Conservation (phyloP, 1,139 yeast species). For the Yamadazyma songkhlaensis region DNA sequence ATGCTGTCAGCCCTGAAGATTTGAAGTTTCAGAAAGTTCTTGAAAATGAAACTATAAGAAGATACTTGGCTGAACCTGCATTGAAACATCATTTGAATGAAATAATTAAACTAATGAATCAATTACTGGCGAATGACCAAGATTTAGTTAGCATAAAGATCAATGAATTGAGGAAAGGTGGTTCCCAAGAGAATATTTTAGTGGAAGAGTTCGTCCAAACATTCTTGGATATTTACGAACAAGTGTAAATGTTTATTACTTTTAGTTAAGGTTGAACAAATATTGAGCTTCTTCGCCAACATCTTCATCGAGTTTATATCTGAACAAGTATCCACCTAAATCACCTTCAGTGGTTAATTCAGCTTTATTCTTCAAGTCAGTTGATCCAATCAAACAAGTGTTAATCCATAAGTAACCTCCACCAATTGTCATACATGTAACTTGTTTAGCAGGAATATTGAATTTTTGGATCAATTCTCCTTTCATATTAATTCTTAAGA, state of each 20-base stretch:
- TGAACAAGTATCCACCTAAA: conserved; percentile 49
- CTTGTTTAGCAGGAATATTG: conserved; percentile 57
- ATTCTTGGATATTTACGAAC: conserved; percentile 8
- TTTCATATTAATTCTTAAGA: conserved; percentile 48
- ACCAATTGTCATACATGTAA: conserved; percentile 74
- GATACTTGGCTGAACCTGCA: conserved; percentile 11
- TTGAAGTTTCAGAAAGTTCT: conserved; percentile 15
- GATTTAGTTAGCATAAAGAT: conserved; percentile 61
- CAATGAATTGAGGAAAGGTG: conserved; percentile 58
- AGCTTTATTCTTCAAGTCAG: conserved; percentile 30
- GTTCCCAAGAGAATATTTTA: conserved; percentile 59
- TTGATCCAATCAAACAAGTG: conserved; percentile 53
- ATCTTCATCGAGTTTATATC: conserved; percentile 18
- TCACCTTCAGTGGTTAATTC: conserved; percentile 42
- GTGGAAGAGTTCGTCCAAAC: conserved; percentile 57
- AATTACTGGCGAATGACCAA: conserved; percentile 37
- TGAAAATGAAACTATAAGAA: conserved; percentile 36
- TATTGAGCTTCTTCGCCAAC: conserved; percentile 26
- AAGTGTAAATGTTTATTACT: not conserved
- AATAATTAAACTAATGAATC: conserved; percentile 11
- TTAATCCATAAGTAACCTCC: conserved; percentile 65
- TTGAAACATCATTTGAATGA: conserved; percentile 14
- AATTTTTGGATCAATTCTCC: conserved; percentile 56
- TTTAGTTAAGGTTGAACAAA: conserved; percentile 5
- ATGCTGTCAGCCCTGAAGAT: too few relatives aligned